A percentile compares a stretch with the other conserved stretches of the same genome.
Conservation (phyloP, 1,139 yeast genomes). For the Ogataea hybrid region DNA sequence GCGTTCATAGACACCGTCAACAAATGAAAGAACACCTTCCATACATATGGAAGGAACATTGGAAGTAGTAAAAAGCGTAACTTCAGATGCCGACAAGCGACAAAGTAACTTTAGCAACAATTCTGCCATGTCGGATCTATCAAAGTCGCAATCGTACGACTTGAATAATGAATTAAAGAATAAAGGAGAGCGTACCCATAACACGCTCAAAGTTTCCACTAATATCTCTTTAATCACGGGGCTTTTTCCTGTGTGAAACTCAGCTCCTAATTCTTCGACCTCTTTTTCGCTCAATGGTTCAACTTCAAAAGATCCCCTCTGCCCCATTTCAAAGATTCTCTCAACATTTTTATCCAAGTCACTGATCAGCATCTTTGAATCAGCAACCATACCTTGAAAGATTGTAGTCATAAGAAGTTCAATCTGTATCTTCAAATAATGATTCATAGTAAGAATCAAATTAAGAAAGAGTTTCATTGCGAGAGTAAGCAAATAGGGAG, state of each 20-base stretch:
- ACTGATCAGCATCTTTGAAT: slow-evolving; percentile 23
- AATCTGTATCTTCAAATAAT: slow-evolving; percentile 59
- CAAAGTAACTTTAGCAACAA: slow-evolving; percentile 70
- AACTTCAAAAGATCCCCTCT: slow-evolving; percentile 39
- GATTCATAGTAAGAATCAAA: slow-evolving; percentile 56
- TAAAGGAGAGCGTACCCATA: slow-evolving; percentile 81
- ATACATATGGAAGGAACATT: slow-evolving; percentile 92
- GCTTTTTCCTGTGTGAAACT: slow-evolving; percentile 39
- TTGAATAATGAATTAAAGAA: slow-evolving; percentile 77
- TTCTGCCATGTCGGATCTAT: slow-evolving; percentile 76
- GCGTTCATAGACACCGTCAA: slow-evolving; percentile 64
- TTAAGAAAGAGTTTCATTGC: slow-evolving; percentile 77
- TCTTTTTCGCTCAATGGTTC: slow-evolving; percentile 31
- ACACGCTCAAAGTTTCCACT: slow-evolving; percentile 77
- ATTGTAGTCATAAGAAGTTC: slow-evolving; percentile 64
- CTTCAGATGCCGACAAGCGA: slow-evolving; percentile 74
- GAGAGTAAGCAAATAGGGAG: slow-evolving; percentile 65
- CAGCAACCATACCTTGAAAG: slow-evolving; percentile 52
- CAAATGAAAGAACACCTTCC: slow-evolving; percentile 76
- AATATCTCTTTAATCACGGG: slow-evolving; percentile 65
- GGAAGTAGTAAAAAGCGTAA: slow-evolving; percentile 73
- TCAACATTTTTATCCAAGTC: slow-evolving; percentile 27
- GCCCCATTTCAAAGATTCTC: slow-evolving; percentile 29
- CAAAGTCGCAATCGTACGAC: slow-evolving; percentile 89
- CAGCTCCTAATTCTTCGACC: slow-evolving; percentile 25